Conservation (phyloP, 192 early-diverging fungal genomes). For the Lunasporangiospora selenospora region DNA sequence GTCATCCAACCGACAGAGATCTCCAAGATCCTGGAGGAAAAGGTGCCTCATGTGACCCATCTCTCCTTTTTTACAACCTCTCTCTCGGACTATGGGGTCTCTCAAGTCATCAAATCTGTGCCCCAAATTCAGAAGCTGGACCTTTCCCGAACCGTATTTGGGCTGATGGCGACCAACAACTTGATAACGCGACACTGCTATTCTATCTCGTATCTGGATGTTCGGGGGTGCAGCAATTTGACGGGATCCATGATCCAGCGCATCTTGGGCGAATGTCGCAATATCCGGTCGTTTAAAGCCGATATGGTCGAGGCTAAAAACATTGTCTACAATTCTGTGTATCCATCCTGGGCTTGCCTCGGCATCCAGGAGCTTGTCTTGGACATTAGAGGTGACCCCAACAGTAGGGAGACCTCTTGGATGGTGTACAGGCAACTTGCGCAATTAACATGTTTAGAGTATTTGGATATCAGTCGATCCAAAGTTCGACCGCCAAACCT, state of each 20-base stretch:
- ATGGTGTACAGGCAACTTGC: constrained; percentile 22
- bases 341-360: constrained; percentile 22
- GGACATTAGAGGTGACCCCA: constrained; percentile 24
- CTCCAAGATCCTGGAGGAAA: background rate
- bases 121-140: constrained; percentile 17
- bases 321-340: constrained; percentile 27
- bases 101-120: constrained; percentile 11
- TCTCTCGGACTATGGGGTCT: constrained; percentile 8
- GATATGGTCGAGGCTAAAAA: constrained; percentile 26
- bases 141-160: constrained; percentile 15
- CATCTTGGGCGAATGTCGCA: constrained; percentile 25
- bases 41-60: constrained; percentile 10
- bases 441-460: constrained; percentile 13
- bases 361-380: constrained; percentile 22
- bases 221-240: constrained; percentile 13
- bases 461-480: constrained; percentile 10
- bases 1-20: background rate
- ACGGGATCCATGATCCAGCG: constrained; percentile 27
- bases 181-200: constrained; percentile 12
- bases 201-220: constrained; percentile 12
- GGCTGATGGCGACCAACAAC: constrained; percentile 29
- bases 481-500: no score
- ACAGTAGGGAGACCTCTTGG: background rate
- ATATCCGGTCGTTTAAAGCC: constrained; percentile 8
- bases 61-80: background rate